Evolutionary conservation across 108 stramenopile species (phyloP).

Genomic region (Nitzschia sp.): DNA sequence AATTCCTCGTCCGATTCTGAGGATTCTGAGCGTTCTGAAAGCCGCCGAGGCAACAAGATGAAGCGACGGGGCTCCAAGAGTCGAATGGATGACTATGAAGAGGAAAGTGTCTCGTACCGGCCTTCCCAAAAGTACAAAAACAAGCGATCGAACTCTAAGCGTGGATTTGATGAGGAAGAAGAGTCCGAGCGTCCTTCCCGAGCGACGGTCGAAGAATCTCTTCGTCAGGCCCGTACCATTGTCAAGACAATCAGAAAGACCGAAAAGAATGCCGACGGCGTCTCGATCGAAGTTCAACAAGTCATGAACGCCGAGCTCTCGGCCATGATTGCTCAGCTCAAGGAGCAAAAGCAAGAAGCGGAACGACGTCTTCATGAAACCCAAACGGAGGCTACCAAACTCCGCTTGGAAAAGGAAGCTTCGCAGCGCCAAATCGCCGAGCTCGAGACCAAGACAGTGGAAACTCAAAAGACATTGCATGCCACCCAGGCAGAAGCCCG

Average conservation of each 20-base stretch:
- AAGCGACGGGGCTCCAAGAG: too few species aligned
- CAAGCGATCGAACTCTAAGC: not conserved
- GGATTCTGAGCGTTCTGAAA: not conserved
- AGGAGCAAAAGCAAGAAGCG: conserved; percentile 12
- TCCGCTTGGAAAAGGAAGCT: conserved; percentile 11
- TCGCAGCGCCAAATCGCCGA: conserved; percentile 1
- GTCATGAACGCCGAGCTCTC: conserved; percentile 5
- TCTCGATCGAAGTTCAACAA: conserved; percentile 14
- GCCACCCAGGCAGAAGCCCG: not conserved
- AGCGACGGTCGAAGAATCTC: conserved; percentile 9
- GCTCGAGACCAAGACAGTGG: not conserved
- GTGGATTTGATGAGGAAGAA: not conserved
- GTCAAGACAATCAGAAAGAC: conserved; percentile 1
- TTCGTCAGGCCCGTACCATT: conserved; percentile 14
- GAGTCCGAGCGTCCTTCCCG: not conserved
- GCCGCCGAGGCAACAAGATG: not conserved
- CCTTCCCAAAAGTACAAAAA: too few species aligned
- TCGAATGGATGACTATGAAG: too few species aligned
- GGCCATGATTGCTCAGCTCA: conserved; percentile 12
- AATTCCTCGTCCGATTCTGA: not conserved
- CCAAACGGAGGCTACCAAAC: conserved; percentile 4
- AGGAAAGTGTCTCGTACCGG: too few species aligned
- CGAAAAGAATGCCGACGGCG: not conserved
- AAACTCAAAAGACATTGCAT: not conserved
- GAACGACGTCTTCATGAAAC: conserved; percentile 5